phyloP scores from a whole-genome alignment of 352 stramenopile genomes.

The Globisporangium apiculatum region DNA sequence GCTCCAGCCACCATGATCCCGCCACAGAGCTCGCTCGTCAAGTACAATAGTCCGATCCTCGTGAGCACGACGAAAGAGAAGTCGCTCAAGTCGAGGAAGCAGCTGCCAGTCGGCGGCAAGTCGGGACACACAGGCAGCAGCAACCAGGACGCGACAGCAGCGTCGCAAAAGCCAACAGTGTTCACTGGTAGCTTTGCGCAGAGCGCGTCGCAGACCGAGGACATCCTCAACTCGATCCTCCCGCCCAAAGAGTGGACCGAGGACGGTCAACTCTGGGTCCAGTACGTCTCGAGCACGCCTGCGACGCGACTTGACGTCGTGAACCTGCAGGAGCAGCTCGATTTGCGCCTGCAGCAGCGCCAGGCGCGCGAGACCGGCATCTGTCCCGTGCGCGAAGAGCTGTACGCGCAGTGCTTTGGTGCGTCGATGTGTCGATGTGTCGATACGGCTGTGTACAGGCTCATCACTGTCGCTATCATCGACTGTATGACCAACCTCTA shows the following conservation, averaged over 20 bases:
- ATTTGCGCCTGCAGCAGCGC: slow-evolving; percentile 85
- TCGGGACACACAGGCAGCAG: slow-evolving; percentile 14
- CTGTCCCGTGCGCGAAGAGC: slow-evolving; percentile 88
- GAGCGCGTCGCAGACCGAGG: slow-evolving; percentile 70
- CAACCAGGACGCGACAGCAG: slow-evolving; percentile 11
- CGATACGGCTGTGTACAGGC: too few species aligned
- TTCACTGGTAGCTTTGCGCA: slow-evolving; percentile 57
- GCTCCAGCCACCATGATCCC: slow-evolving; percentile 53
- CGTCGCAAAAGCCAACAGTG: slow-evolving; percentile 36
- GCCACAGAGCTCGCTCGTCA: slow-evolving; percentile 83
- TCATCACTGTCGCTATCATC: too few species aligned
- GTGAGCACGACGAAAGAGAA: slow-evolving; percentile 86
- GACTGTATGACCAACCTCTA: too few species aligned
- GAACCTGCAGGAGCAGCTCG: slow-evolving; percentile 88
- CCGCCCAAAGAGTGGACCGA: slow-evolving; percentile 86
- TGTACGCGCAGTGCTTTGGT: slow-evolving; percentile 92
- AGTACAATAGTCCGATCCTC: slow-evolving; percentile 90
- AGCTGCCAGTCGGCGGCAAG: slow-evolving; percentile 8
- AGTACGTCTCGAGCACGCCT: slow-evolving; percentile 90
- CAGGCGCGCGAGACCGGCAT: slow-evolving; percentile 91
- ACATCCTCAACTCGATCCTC: slow-evolving; percentile 90
- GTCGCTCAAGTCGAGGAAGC: slow-evolving; percentile 46
- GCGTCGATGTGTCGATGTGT: not conserved
- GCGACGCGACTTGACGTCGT: slow-evolving; percentile 90
- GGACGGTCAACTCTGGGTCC: slow-evolving; percentile 89